phyloP scores from a whole-genome alignment of 306 rosid genomes.

The Pyrus bretschneideri region DNA sequence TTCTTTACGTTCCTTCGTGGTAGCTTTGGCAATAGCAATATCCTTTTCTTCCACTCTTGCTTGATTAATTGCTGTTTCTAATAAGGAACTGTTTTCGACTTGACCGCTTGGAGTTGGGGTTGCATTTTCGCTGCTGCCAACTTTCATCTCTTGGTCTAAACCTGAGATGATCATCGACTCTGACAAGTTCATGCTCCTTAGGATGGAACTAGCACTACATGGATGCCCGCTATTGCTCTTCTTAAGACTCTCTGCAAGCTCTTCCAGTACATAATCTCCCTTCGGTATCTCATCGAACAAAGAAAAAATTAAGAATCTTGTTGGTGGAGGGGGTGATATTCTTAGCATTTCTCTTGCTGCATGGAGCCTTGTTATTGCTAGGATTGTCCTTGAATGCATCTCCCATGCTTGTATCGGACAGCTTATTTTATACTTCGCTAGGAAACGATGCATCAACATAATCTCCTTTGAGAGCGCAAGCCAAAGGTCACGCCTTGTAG shows the following conservation, averaged over 20 bases:
- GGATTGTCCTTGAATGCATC: slow-evolving; percentile 82
- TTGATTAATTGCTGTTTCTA: slow-evolving; percentile 59
- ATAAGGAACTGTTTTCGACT: slow-evolving; percentile 27
- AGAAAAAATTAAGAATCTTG: slow-evolving; percentile 75
- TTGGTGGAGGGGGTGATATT: slow-evolving; percentile 80
- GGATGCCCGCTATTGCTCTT: slow-evolving; percentile 39
- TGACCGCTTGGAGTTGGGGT: slow-evolving; percentile 3
- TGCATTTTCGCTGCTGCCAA: slow-evolving; percentile 6
- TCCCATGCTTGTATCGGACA: slow-evolving; percentile 59
- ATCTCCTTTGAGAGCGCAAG: slow-evolving; percentile 71
- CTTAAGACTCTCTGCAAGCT: slow-evolving; percentile 65
- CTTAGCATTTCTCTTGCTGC: slow-evolving; percentile 91
- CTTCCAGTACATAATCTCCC: slow-evolving; percentile 77
- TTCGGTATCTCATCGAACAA: slow-evolving; percentile 76
- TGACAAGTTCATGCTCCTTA: slow-evolving; percentile 42
- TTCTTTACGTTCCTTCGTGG: slow-evolving; percentile 63
- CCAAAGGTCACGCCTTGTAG: slow-evolving; percentile 96
- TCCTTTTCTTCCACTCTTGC: slow-evolving; percentile 83
- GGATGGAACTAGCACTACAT: slow-evolving; percentile 61
- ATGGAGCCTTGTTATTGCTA: slow-evolving; percentile 75
- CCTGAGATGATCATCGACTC: slow-evolving; percentile 26
- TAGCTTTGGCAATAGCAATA: slow-evolving; percentile 65
- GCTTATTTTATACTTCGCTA: slow-evolving; percentile 41
- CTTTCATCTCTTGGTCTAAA: slow-evolving; percentile 12
- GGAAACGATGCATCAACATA: slow-evolving; percentile 60